phyloP scores from a whole-genome alignment of 108 stramenopile species.

The Nitzschia palea region DNA sequence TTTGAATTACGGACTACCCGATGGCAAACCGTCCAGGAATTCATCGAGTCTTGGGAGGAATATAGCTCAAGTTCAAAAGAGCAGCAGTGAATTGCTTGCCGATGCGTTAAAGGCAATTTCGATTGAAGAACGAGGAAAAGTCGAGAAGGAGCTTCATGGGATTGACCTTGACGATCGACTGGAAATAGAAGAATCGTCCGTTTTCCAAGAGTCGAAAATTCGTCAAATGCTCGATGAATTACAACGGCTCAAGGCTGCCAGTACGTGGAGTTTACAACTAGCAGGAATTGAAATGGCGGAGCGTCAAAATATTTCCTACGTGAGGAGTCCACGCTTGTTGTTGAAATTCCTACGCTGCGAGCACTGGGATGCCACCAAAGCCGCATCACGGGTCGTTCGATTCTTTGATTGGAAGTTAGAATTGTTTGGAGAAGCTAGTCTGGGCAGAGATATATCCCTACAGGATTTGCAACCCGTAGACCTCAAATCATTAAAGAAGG shows the following conservation, averaged over 20 bases:
- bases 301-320: constrained; percentile 13
- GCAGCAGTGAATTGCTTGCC: background rate
- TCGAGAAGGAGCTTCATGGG: constrained; percentile 10
- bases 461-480: constrained; percentile 32
- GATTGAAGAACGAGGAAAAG: constrained; percentile 15
- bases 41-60: too few relatives aligned
- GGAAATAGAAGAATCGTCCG: background rate
- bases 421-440: constrained; percentile 34
- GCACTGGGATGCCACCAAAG: constrained; percentile 26
- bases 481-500: constrained; percentile 8
- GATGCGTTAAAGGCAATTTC: constrained; percentile 9
- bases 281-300: constrained; percentile 12
- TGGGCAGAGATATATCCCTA: constrained; percentile 17
- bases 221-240: background rate
- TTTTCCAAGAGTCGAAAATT: background rate
- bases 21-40: too few relatives aligned
- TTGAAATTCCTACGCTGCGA: constrained; percentile 39
- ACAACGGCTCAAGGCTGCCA: constrained; percentile 6
- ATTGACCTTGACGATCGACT: background rate
- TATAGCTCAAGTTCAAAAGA: too few relatives aligned
- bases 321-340: constrained; percentile 23
- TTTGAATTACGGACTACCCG: too few relatives aligned
- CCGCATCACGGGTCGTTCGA: constrained; percentile 31
- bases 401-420: constrained; percentile 37
- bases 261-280: constrained; percentile 12